These are phyloP conservation scores for Grammothele lineata DNA, from an alignment of 768 basidiomycete species.

Conservation along the genomic window DNA sequence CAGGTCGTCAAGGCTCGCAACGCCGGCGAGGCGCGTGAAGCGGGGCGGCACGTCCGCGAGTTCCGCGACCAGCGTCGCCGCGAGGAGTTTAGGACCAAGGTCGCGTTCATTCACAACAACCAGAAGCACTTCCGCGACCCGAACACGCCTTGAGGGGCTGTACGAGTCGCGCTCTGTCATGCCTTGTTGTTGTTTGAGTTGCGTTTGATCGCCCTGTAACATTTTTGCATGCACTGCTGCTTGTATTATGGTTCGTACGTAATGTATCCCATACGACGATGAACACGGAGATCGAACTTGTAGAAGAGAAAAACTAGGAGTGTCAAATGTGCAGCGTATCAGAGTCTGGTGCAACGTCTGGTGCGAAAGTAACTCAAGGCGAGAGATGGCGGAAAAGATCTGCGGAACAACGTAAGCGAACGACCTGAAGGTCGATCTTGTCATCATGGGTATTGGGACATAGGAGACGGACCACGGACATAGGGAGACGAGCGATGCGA, in stretches of 20 bases:
- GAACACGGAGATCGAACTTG: constrained; percentile 5
- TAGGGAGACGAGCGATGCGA: constrained; percentile 22
- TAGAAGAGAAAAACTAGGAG: not conserved
- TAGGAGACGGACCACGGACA: constrained; percentile 17
- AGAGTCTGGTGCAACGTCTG: too few relatives aligned
- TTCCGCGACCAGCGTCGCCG: constrained; percentile 75
- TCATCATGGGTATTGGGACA: constrained; percentile 28
- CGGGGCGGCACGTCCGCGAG: constrained; percentile 80
- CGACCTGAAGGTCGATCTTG: constrained; percentile 34
- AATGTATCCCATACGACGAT: constrained; percentile 13
- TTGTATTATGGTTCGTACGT: constrained; percentile 13
- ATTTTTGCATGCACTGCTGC: not conserved
- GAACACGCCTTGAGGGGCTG: not conserved
- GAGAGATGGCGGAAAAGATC: not conserved
- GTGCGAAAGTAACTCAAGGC: too few relatives aligned
- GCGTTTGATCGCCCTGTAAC: too few relatives aligned
- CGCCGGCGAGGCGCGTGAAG: constrained; percentile 91
- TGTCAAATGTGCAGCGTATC: not conserved
- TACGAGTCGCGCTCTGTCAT: not conserved
- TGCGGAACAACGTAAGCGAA: constrained; percentile 23
- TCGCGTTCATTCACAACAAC: constrained; percentile 74
- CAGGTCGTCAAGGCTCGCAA: constrained; percentile 89
- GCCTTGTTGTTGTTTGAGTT: constrained; percentile 46
- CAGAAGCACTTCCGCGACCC: constrained; percentile 88
- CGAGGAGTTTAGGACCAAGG: constrained; percentile 81